Conservation (phyloP, 768 basidiomycete species). For the Suillus americanus region DNA sequence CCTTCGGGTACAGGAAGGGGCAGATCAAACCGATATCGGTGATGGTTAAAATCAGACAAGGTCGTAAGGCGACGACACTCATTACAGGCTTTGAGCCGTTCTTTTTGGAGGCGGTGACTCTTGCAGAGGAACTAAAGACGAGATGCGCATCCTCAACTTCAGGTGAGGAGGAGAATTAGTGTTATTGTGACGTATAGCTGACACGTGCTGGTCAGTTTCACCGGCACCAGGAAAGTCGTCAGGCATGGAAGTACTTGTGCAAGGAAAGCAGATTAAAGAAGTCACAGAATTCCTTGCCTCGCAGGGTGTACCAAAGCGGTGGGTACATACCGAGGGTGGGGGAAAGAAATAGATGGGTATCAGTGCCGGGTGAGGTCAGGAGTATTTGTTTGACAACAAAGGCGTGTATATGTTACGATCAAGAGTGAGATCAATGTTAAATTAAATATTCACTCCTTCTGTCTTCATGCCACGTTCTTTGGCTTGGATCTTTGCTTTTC, state of each 20-base stretch:
- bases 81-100: constrained; percentile 83
- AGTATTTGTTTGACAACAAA: constrained; percentile 4
- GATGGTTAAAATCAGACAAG: constrained; percentile 70
- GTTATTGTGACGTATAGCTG: neutral
- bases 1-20: constrained; percentile 62
- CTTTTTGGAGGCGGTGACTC: constrained; percentile 61
- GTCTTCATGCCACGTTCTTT: neutral
- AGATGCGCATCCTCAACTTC: constrained; percentile 79
- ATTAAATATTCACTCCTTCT: neutral
- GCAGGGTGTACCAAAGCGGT: constrained; percentile 78
- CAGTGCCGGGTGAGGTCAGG: neutral
- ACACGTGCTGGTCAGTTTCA: constrained; percentile 44
- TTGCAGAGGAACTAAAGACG: constrained; percentile 78
- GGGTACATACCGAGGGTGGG: constrained; percentile 60
- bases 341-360: constrained; percentile 41
- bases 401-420: constrained; percentile 1
- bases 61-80: constrained; percentile 72
- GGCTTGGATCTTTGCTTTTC: neutral
- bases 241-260: constrained; percentile 74
- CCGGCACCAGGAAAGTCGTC: constrained; percentile 57
- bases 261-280: constrained; percentile 74
- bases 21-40: constrained; percentile 68
- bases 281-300: constrained; percentile 66
- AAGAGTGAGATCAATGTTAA: neutral
- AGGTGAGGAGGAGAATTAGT: constrained; percentile 43